phyloP scores from a whole-genome alignment of 352 stramenopile genomes.

The Phytophthora hibernalis region DNA sequence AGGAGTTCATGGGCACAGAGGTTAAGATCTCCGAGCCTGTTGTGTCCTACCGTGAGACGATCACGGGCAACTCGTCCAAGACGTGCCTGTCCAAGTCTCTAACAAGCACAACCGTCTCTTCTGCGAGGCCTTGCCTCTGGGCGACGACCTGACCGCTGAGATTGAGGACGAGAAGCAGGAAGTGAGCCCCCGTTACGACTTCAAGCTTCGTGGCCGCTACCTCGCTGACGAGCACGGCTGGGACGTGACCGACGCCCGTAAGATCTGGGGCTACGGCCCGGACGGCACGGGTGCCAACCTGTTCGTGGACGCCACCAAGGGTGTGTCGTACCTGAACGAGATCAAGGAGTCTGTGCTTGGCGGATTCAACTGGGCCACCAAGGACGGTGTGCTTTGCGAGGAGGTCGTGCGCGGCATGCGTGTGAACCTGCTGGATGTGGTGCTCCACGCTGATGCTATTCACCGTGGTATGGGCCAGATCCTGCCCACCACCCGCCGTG shows the following conservation, averaged over 20 bases:
- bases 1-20: conserved; percentile 99
- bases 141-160: conserved; percentile 95
- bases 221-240: conserved; percentile 98
- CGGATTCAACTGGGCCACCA: conserved; percentile 99
- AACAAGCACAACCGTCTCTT: conserved; percentile 99
- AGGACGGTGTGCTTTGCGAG: conserved; percentile 98
- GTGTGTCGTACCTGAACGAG: conserved; percentile 99
- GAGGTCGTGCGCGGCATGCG: conserved; percentile 97
- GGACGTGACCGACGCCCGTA: conserved; percentile 98
- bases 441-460: conserved; percentile 99
- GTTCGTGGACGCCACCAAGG: conserved; percentile 99
- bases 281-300: conserved; percentile 99
- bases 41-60: conserved; percentile 99
- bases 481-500: conserved; percentile 98
- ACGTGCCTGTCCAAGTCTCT: conserved; percentile 99
- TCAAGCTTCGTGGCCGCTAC: conserved; percentile 97
- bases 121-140: conserved; percentile 92
- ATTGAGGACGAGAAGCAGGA: conserved; percentile 98
- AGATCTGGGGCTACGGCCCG: conserved; percentile 99
- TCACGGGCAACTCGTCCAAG: conserved; percentile 95
- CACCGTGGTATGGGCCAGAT: conserved; percentile 99
- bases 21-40: conserved; percentile 99
- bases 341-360: conserved; percentile 99
- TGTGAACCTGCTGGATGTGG: conserved; percentile 99
- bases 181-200: conserved; percentile 92